phyloP scores from a whole-genome alignment of 1,284 basidiomycete species.

The Pyrrhoderma lamaoense region DNA sequence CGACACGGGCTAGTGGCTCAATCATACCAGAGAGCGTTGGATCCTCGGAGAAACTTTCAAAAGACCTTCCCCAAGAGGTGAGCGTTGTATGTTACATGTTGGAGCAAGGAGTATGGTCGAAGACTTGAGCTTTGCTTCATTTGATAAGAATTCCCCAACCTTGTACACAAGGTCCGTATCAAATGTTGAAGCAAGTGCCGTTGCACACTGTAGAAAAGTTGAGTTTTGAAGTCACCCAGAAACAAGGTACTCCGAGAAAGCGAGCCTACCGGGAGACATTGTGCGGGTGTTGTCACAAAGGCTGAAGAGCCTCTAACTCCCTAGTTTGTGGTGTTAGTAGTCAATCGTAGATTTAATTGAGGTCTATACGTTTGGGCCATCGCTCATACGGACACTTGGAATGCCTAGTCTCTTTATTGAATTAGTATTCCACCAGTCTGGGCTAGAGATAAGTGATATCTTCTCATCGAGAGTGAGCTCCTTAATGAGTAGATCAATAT shows the following conservation, averaged over 20 bases:
- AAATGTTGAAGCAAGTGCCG: constrained; percentile 59
- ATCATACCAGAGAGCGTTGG: constrained; percentile 49
- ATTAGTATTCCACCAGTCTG: constrained; percentile 68
- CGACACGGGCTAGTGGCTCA: constrained; percentile 1
- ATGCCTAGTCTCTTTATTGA: constrained; percentile 49
- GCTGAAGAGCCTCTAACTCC: constrained; percentile 63
- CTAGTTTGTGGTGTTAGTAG: constrained; percentile 25
- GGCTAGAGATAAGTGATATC: constrained; percentile 52
- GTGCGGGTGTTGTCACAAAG: constrained; percentile 52
- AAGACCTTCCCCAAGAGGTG: constrained; percentile 56
- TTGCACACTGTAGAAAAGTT: constrained; percentile 45
- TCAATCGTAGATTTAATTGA: constrained; percentile 3
- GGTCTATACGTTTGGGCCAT: constrained; percentile 51
- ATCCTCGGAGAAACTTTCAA: constrained; percentile 68
- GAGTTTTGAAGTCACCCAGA: not conserved
- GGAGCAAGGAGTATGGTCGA: constrained; percentile 57
- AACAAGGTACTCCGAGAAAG: not conserved
- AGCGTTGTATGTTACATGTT: constrained; percentile 65
- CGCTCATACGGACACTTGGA: constrained; percentile 58
- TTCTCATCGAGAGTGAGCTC: constrained; percentile 56
- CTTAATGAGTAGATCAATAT: constrained; percentile 44
- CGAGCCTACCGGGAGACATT: constrained; percentile 49
- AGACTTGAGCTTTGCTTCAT: constrained; percentile 58
- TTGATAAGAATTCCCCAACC: constrained; percentile 50
- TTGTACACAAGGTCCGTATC: constrained; percentile 46